These are phyloP conservation scores for Dalechampia spathulata DNA, from an alignment of 441 rosid species.

Conservation along the genomic window DNA sequence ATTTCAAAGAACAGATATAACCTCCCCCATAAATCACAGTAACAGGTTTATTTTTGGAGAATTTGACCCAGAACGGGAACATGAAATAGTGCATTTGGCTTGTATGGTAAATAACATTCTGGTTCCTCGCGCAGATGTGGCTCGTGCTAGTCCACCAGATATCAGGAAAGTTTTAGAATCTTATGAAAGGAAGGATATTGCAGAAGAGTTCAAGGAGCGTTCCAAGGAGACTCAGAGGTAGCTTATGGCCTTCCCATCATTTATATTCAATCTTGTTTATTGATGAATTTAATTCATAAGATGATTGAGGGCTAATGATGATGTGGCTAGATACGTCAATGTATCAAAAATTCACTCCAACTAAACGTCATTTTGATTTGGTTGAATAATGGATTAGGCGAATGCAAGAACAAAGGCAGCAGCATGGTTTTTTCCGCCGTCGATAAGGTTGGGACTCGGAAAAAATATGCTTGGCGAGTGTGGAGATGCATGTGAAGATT, in stretches of 20 bases:
- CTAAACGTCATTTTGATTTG: conserved; percentile 3
- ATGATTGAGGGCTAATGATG: neutral
- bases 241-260: neutral
- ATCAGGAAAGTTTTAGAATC: conserved; percentile 65
- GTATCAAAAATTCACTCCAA: neutral
- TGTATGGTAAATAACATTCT: neutral
- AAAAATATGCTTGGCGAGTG: neutral
- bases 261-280: neutral
- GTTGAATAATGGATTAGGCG: conserved; percentile 43
- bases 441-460: conserved; percentile 21
- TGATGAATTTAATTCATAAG: no score
- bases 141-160: conserved; percentile 73
- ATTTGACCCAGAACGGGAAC: neutral
- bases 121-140: conserved; percentile 49
- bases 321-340: neutral
- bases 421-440: conserved; percentile 45
- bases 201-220: conserved; percentile 81
- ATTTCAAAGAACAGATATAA: neutral
- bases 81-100: no score
- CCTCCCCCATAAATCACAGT: neutral
- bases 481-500: neutral
- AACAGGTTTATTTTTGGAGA: neutral
- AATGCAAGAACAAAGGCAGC: conserved; percentile 70
- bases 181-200: conserved; percentile 68
- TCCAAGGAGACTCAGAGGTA: conserved; percentile 75